Evolutionary conservation across 805 yeast species (phyloP).

Genomic region (Grigorovia jiainica): DNA sequence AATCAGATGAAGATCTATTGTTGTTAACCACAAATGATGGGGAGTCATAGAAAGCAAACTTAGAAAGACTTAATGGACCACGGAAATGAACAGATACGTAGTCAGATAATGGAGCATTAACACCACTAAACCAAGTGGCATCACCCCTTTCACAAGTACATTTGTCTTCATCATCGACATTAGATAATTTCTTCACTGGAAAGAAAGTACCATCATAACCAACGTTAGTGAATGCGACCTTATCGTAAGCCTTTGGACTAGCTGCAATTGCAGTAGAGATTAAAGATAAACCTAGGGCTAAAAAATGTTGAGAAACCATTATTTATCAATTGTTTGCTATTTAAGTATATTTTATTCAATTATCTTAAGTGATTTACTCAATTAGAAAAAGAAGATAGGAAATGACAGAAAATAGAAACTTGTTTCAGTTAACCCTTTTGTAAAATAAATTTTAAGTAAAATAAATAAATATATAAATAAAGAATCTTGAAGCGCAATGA

Average conservation of each 20-base stretch:
- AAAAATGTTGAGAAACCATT: neutral
- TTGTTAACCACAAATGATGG: slow-evolving; percentile 29
- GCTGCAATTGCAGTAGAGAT: slow-evolving; percentile 3
- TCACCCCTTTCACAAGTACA: slow-evolving; percentile 27
- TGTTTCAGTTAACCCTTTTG: too few relatives aligned
- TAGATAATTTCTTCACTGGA: slow-evolving; percentile 22
- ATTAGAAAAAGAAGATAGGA: too few relatives aligned
- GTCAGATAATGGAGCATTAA: slow-evolving; percentile 55
- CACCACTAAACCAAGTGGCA: slow-evolving; percentile 34
- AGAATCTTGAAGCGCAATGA: neutral
- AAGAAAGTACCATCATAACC: slow-evolving; percentile 27
- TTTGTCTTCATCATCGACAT: slow-evolving; percentile 12
- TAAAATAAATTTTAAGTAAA: too few relatives aligned
- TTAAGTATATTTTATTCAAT: neutral
- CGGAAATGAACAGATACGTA: slow-evolving; percentile 69
- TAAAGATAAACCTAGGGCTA: neutral
- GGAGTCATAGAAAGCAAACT: slow-evolving; percentile 54
- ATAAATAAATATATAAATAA: neutral
- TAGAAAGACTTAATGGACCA: slow-evolving; percentile 55
- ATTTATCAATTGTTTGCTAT: neutral
- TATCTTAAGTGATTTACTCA: neutral
- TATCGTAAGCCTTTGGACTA: slow-evolving; percentile 12
- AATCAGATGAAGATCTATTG: slow-evolving; percentile 32
- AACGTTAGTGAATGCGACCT: slow-evolving; percentile 22
- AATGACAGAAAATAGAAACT: too few relatives aligned